A percentile compares a stretch with the other conserved stretches of the same genome.
These are phyloP conservation scores for Westerdykella ornata DNA, from an alignment of 2,329 filamentous ascomycete genomes.

Conservation along the genomic window DNA sequence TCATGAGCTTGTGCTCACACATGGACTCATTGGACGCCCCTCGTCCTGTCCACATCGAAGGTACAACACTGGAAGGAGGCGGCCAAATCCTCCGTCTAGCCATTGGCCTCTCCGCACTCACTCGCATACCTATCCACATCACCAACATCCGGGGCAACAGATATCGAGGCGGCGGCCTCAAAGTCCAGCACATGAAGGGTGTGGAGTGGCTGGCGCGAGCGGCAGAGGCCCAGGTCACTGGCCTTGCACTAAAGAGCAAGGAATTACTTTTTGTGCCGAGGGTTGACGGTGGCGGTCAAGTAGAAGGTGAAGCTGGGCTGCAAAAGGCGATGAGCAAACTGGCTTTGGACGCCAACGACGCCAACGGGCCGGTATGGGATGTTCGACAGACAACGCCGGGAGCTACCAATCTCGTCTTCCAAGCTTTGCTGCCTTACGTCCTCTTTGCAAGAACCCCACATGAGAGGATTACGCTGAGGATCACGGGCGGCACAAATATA, in stretches of 20 bases:
- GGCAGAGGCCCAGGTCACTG: constrained; percentile 40
- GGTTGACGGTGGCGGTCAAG: constrained; percentile 5
- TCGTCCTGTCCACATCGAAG: constrained; percentile 40
- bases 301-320: neutral
- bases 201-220: constrained; percentile 49
- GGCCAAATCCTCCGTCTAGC: constrained; percentile 56
- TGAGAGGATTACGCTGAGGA: constrained; percentile 33
- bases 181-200: constrained; percentile 51
- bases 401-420: constrained; percentile 51
- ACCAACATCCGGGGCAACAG: constrained; percentile 50
- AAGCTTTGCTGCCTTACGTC: constrained; percentile 54
- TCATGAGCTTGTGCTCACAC: too few species aligned
- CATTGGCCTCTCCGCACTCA: constrained; percentile 50
- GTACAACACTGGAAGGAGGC: constrained; percentile 55
- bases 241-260: constrained; percentile 40
- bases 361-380: constrained; percentile 34
- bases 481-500: constrained; percentile 55
- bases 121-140: constrained; percentile 45
- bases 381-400: constrained; percentile 41
- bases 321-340: neutral
- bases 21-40: too few species aligned
- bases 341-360: neutral
- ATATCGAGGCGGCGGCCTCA: constrained; percentile 48
- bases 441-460: constrained; percentile 35
- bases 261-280: constrained; percentile 29